Conservation (phyloP, 2,329 filamentous ascomycete species). For the Fusarium cyanostomum region DNA sequence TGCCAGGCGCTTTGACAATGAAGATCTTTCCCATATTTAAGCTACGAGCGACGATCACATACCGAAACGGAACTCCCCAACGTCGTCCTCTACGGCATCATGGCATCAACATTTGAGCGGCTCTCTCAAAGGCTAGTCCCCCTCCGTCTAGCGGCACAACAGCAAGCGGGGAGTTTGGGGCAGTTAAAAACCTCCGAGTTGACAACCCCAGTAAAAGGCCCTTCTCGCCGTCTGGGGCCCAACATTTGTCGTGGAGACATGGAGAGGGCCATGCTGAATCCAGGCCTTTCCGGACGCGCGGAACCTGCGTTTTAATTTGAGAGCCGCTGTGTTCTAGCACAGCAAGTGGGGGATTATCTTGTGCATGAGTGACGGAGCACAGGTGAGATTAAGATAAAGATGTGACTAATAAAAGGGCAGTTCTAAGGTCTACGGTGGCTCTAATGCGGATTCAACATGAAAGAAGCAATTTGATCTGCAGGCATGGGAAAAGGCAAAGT, state of each 20-base stretch:
- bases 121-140: background rate
- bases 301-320: background rate
- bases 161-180: conserved; percentile 5
- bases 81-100: conserved; percentile 6
- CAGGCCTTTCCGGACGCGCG: background rate
- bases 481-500: conserved; percentile 7
- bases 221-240: background rate
- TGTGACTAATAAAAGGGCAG: background rate
- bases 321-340: background rate
- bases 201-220: background rate
- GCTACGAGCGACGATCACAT: conserved; percentile 8
- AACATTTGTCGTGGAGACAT: background rate
- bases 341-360: background rate
- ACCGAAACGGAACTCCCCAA: conserved; percentile 6
- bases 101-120: conserved; percentile 6
- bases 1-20: conserved; percentile 12
- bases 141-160: conserved; percentile 15
- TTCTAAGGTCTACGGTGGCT: background rate
- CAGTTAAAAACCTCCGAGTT: background rate
- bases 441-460: conserved; percentile 1
- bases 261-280: background rate
- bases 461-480: background rate
- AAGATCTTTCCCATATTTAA: background rate
- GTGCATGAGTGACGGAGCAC: background rate
- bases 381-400: background rate